phyloP scores from a whole-genome alignment of 768 basidiomycete genomes.

The Zangia roseola region DNA sequence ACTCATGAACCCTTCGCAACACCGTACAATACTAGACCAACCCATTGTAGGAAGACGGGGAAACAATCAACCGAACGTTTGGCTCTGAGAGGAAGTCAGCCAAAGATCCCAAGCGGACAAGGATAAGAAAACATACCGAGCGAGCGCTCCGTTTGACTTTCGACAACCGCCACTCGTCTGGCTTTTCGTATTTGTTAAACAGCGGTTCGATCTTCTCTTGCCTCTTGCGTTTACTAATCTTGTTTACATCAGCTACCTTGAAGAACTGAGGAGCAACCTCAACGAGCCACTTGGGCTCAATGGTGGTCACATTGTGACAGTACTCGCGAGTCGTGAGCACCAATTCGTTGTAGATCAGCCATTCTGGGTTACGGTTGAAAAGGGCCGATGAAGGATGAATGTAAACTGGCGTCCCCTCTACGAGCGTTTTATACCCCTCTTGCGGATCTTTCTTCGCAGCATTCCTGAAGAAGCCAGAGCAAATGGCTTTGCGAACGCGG shows the following conservation, averaged over 20 bases:
- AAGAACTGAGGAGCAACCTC: slow-evolving; percentile 99
- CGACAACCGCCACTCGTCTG: slow-evolving; percentile 92
- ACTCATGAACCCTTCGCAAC: not conserved
- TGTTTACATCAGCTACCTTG: slow-evolving; percentile 96
- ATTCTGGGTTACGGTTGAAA: slow-evolving; percentile 96
- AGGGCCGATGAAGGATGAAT: slow-evolving; percentile 96
- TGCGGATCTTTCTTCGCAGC: slow-evolving; percentile 98
- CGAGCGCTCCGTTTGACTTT: slow-evolving; percentile 90
- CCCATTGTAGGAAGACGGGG: not conserved
- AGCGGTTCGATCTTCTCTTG: slow-evolving; percentile 97
- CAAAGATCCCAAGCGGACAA: not conserved
- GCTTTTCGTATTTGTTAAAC: slow-evolving; percentile 93
- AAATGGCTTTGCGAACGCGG: slow-evolving; percentile 90
- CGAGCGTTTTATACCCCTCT: slow-evolving; percentile 97
- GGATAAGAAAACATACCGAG: slow-evolving; percentile 49
- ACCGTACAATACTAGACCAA: slow-evolving; percentile 7
- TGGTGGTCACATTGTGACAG: slow-evolving; percentile 88
- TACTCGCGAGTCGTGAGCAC: slow-evolving; percentile 96
- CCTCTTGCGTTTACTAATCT: slow-evolving; percentile 94
- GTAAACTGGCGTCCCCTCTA: slow-evolving; percentile 98
- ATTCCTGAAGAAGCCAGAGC: slow-evolving; percentile 96
- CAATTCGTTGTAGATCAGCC: slow-evolving; percentile 94
- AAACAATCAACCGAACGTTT: slow-evolving; percentile 75
- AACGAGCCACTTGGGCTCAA: slow-evolving; percentile 98
- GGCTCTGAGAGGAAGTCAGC: slow-evolving; percentile 52